Percentiles rank a stretch among this genome's conserved stretches.
phyloP scores from a whole-genome alignment of 2,329 filamentous ascomycete genomes.

The Chaetomium sp. region DNA sequence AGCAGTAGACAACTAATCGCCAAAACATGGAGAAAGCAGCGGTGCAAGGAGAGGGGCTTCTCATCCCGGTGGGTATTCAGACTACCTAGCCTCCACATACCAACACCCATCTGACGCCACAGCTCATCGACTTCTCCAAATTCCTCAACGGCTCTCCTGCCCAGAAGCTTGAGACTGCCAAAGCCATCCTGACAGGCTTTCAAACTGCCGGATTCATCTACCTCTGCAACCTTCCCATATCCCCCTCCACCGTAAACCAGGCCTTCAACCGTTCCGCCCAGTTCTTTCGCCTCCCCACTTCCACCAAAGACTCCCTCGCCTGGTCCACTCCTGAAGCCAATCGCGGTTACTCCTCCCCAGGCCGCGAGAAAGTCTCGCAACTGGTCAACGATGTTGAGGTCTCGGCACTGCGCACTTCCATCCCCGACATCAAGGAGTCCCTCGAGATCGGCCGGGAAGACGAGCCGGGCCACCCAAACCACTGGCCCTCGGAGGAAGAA shows the following conservation, averaged over 20 bases:
- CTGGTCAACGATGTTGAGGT: conserved; percentile 59
- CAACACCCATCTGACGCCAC: conserved; percentile 41
- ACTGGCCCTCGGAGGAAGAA: conserved; percentile 62
- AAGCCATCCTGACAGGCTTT: conserved; percentile 76
- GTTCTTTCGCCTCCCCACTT: conserved; percentile 68
- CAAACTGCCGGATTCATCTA: conserved; percentile 88
- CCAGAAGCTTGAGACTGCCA: conserved; percentile 66
- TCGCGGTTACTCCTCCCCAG: conserved; percentile 70
- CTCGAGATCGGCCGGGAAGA: conserved; percentile 65
- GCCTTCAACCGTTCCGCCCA: conserved; percentile 68
- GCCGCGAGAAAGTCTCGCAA: conserved; percentile 70
- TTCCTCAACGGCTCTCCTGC: conserved; percentile 66
- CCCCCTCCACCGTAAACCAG: conserved; percentile 56
- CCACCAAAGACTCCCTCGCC: conserved; percentile 64
- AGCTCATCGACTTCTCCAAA: conserved; percentile 78
- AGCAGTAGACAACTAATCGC: background rate
- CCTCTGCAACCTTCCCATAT: conserved; percentile 76
- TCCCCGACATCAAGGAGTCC: conserved; percentile 67
- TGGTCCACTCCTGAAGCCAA: conserved; percentile 76
- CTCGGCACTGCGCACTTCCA: conserved; percentile 57
- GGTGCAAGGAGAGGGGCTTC: conserved; percentile 37
- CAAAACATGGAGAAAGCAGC: conserved; percentile 41
- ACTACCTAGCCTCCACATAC: background rate
- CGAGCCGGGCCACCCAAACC: conserved; percentile 67
- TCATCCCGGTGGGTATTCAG: conserved; percentile 36